Conservation (phyloP, 2,329 filamentous ascomycete species). For the Bipolaris sorokiniana region DNA sequence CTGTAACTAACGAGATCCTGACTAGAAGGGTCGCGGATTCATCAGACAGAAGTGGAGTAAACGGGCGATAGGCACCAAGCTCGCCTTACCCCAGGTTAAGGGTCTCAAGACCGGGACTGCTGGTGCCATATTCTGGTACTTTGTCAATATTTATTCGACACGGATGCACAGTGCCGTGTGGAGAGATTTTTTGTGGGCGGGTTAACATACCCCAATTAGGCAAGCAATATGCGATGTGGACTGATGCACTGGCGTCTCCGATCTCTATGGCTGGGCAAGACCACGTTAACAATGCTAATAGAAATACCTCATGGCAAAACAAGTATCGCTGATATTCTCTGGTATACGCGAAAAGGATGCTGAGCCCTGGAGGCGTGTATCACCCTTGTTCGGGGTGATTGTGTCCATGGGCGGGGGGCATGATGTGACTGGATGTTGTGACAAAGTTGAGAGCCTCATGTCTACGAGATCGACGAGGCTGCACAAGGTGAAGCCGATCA, state of each 20-base stretch:
- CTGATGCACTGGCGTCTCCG: conserved; percentile 1
- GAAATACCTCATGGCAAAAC: not conserved
- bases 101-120: conserved; percentile 1
- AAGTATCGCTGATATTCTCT: not conserved
- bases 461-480: not conserved
- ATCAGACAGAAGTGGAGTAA: conserved; percentile 20
- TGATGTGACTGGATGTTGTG: not conserved
- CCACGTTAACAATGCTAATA: not conserved
- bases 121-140: conserved; percentile 1
- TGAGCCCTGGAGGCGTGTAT: not conserved
- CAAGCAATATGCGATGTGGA: conserved; percentile 15
- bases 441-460: not conserved
- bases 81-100: conserved; percentile 10
- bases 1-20: not conserved
- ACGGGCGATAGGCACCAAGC: conserved; percentile 13
- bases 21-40: conserved; percentile 12
- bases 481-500: not conserved
- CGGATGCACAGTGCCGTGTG: conserved; percentile 12
- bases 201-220: conserved; percentile 18
- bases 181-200: conserved; percentile 17
- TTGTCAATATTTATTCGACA: conserved; percentile 7
- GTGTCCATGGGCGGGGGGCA: not conserved
- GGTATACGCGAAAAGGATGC: not conserved
- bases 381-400: not conserved
- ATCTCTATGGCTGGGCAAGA: conserved; percentile 2